These are phyloP conservation scores for Cyberlindnera suaveolens DNA, from an alignment of 805 yeast species.

Conservation along the genomic window DNA sequence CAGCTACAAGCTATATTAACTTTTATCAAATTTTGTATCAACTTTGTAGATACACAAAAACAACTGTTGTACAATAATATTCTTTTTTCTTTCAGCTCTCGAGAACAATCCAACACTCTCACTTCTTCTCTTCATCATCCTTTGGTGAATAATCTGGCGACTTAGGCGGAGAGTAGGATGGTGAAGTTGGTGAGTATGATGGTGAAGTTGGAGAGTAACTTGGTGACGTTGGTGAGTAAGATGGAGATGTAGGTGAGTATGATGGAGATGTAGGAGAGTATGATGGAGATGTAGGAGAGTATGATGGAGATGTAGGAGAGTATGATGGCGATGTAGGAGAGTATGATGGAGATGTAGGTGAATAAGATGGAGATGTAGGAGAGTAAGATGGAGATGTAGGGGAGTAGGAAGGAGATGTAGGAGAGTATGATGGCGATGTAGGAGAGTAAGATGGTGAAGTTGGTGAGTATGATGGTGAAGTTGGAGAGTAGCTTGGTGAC, in stretches of 20 bases:
- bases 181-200: slow-evolving; percentile 27
- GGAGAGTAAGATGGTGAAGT: slow-evolving; percentile 77
- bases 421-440: slow-evolving; percentile 66
- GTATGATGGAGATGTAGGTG: slow-evolving; percentile 57
- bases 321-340: slow-evolving; percentile 52
- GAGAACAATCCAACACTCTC: slow-evolving; percentile 1
- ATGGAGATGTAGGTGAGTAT: slow-evolving; percentile 41
- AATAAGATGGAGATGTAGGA: slow-evolving; percentile 48
- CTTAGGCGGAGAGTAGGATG: slow-evolving; percentile 12
- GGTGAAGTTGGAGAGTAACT: slow-evolving; percentile 40
- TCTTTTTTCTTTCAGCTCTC: background rate
- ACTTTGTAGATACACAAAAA: background rate
- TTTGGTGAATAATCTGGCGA: slow-evolving; percentile 14
- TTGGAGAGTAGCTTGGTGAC: slow-evolving; percentile 63
- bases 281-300: slow-evolving; percentile 62
- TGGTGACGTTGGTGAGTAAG: slow-evolving; percentile 40
- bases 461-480: slow-evolving; percentile 77
- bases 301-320: slow-evolving; percentile 40
- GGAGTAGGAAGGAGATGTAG: slow-evolving; percentile 62
- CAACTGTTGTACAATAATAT: background rate
- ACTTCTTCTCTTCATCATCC: slow-evolving; percentile 9
- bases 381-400: slow-evolving; percentile 71
- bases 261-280: slow-evolving; percentile 58
- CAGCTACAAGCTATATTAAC: too few species aligned
- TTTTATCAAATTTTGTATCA: too few species aligned